Conservation (phyloP, 305 asterid species). For the Ruellia speciosa region DNA sequence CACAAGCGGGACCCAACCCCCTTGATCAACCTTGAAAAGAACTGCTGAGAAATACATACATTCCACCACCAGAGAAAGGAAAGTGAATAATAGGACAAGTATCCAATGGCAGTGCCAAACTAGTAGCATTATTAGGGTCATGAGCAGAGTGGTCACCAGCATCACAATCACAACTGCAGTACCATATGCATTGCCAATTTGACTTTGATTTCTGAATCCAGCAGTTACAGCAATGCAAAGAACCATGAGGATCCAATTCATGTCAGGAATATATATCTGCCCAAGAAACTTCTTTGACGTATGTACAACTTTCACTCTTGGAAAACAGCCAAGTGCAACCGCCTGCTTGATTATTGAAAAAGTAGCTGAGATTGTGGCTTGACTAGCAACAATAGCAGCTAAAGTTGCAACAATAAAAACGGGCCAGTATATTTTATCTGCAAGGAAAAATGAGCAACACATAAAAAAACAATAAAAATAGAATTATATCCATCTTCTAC, state of each 20-base stretch:
- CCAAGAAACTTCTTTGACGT: slow-evolving; percentile 93
- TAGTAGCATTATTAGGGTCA: slow-evolving; percentile 78
- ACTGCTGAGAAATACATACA: slow-evolving; percentile 86
- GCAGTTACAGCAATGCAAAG: slow-evolving; percentile 96
- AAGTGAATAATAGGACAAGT: slow-evolving; percentile 66
- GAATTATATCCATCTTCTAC: neutral
- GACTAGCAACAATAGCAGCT: slow-evolving; percentile 96
- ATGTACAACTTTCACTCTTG: slow-evolving; percentile 91
- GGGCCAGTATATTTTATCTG: slow-evolving; percentile 90
- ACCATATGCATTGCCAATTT: slow-evolving; percentile 97
- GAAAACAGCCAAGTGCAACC: slow-evolving; percentile 86
- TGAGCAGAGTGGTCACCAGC: slow-evolving; percentile 88
- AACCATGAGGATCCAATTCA: slow-evolving; percentile 92
- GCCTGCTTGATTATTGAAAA: slow-evolving; percentile 97
- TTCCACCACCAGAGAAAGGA: slow-evolving; percentile 64
- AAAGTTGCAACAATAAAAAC: slow-evolving; percentile 76
- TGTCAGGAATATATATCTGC: slow-evolving; percentile 87
- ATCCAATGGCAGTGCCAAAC: slow-evolving; percentile 98
- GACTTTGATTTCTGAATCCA: slow-evolving; percentile 90
- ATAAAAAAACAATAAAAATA: neutral
- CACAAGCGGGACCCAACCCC: slow-evolving; percentile 98
- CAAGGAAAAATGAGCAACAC: slow-evolving; percentile 6
- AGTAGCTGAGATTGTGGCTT: slow-evolving; percentile 87
- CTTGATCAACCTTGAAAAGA: slow-evolving; percentile 80
- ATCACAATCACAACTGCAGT: slow-evolving; percentile 94